These are phyloP conservation scores for Sungouiella blattae DNA, from an alignment of 805 yeast species.

Conservation along the genomic window DNA sequence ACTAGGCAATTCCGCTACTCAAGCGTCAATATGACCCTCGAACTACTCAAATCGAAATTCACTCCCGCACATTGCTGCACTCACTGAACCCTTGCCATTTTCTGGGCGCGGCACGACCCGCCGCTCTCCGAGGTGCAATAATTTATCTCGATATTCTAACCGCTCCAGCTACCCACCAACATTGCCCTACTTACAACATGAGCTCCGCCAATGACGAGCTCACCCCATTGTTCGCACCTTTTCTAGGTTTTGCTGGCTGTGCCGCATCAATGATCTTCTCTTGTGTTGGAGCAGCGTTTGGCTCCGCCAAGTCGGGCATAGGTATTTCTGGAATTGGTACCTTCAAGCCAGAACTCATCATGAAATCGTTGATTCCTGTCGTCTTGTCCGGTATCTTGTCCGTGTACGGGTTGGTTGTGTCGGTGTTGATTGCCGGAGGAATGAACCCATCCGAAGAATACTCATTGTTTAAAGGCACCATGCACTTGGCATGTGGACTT, in stretches of 20 bases:
- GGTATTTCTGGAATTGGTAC: slow-evolving; percentile 99
- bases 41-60: too few species aligned
- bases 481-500: slow-evolving; percentile 95
- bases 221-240: slow-evolving; percentile 92
- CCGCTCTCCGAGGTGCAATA: too few species aligned
- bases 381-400: slow-evolving; percentile 98
- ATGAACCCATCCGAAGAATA: slow-evolving; percentile 74
- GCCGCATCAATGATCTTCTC: slow-evolving; percentile 87
- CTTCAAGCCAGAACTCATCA: slow-evolving; percentile 92
- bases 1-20: too few species aligned
- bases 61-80: too few species aligned
- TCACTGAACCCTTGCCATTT: too few species aligned
- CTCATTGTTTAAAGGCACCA: slow-evolving; percentile 91
- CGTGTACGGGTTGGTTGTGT: slow-evolving; percentile 94
- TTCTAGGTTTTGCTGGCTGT: slow-evolving; percentile 97
- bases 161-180: too few species aligned
- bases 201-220: slow-evolving; percentile 50
- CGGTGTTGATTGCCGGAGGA: slow-evolving; percentile 91
- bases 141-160: too few species aligned
- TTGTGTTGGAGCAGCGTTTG: slow-evolving; percentile 98
- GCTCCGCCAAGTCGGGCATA: slow-evolving; percentile 96
- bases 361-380: slow-evolving; percentile 94
- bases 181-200: too few species aligned
- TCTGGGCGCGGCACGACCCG: too few species aligned
- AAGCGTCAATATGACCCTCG: too few species aligned